Evolutionary conservation across 1,139 yeast species (phyloP), one percentile per base, ranked within the genome.

Genomic region (Candida tunisiensis): DNA sequence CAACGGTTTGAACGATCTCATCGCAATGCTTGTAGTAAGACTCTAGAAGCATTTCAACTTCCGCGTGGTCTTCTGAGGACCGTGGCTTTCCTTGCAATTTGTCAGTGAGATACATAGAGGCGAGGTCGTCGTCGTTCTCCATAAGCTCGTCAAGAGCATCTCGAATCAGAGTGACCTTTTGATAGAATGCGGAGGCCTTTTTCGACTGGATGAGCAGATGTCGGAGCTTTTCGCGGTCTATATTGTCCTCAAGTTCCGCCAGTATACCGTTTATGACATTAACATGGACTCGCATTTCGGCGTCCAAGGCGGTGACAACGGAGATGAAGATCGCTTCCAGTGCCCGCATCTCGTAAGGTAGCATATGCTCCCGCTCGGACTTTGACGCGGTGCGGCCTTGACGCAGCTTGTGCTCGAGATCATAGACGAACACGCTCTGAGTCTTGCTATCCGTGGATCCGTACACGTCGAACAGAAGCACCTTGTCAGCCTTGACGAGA

Each of bases 1-100:
- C 93, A 0, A 93, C 77, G 32, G 82, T 83, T 48, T 88, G 99
- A 3, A 88, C 98, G 43, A 82, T 78, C 51, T 91, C 98, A 44
- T 91, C 98, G 49, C 93, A 79, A 42, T 88, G 96, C 34, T 82
- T 79, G 53, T 82, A 83, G 53, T 91, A 91, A 0, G 94, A 71
- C 46, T 91, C 99, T 22, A 91, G 53, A 31, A 91, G 64, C 78
- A 88, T 77, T 47, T 88, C 98, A 23, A 83, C 65, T 39, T 88
- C 95, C n/a, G 55, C 47, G 30, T 55, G 59, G 27, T 55, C 56
- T n/a, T 44, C 49, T 15, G 38, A 37, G 2, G 40, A 39, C 10
- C 55, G 39, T 2, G 46, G 45, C 4, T 31, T 32, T 21, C 60
- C 60, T 2, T 38, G 30, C 19, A 39, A 36, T 34, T 61, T 62